Conservation (phyloP, 169 alveolate genomes). For the Perkinsus marinus region DNA sequence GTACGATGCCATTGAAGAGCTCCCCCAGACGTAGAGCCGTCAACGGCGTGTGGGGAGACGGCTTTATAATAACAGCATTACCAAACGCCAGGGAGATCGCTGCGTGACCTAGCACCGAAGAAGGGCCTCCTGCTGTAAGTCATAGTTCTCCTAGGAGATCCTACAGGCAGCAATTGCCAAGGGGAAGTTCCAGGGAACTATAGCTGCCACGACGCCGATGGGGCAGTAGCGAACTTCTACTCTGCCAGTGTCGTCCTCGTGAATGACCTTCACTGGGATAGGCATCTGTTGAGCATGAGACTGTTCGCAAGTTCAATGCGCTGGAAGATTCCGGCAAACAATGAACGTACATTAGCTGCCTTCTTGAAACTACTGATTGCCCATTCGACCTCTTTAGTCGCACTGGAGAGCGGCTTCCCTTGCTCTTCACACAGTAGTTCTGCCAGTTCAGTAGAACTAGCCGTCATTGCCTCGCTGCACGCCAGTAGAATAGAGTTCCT, state of each 20-base stretch:
- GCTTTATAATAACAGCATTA: background rate
- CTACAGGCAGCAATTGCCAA: background rate
- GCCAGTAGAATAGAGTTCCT: background rate
- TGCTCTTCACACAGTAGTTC: background rate
- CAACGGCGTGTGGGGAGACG: background rate
- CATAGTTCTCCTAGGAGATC: background rate
- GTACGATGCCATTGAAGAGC: background rate
- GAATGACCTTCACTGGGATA: background rate
- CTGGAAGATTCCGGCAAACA: too few relatives aligned
- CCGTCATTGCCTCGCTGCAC: background rate
- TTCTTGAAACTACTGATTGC: background rate
- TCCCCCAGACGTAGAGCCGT: background rate
- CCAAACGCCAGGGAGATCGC: background rate
- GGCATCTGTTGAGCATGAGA: background rate
- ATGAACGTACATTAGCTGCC: background rate
- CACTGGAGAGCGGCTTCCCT: background rate
- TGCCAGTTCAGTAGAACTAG: background rate
- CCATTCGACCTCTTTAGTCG: background rate
- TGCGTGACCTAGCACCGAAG: background rate
- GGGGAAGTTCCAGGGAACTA: background rate
- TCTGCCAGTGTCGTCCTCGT: background rate
- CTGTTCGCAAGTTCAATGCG: too few relatives aligned
- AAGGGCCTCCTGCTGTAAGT: background rate
- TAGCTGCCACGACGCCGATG: background rate
- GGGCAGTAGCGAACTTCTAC: background rate